Evolutionary conservation across 169 alveolate species (phyloP).

Genomic region (Cryptosporidium viatorum): DNA sequence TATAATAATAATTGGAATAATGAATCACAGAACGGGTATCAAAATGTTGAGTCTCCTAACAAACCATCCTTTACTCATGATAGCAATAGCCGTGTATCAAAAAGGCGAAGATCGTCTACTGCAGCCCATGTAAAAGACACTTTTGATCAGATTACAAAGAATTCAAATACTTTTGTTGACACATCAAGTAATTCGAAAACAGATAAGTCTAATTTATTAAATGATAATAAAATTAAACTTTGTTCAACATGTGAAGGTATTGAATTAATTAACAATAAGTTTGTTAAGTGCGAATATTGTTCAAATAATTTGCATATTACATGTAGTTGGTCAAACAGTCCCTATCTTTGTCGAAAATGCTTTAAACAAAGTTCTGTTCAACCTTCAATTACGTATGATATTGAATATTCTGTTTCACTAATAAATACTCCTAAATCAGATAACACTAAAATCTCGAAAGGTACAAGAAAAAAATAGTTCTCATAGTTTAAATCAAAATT

Average conservation of each 20-base stretch:
- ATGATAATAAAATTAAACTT: background rate
- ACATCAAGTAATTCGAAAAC: background rate
- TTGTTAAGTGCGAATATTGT: slow-evolving; percentile 22
- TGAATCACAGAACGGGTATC: slow-evolving; percentile 2
- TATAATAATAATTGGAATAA: background rate
- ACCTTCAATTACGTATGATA: slow-evolving; percentile 27
- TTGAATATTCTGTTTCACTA: slow-evolving; percentile 21
- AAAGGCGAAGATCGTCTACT: slow-evolving; percentile 29
- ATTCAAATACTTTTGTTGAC: background rate
- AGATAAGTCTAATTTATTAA: background rate
- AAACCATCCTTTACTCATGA: slow-evolving; percentile 13
- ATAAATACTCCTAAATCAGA: slow-evolving; percentile 51
- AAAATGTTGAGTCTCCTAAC: background rate
- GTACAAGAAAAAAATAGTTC: slow-evolving; percentile 39
- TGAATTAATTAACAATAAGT: slow-evolving; percentile 20
- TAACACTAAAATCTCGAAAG: slow-evolving; percentile 12
- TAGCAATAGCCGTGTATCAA: background rate
- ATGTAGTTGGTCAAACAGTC: slow-evolving; percentile 41
- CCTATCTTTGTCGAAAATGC: slow-evolving; percentile 28
- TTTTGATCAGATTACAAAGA: slow-evolving; percentile 7
- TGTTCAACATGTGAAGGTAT: slow-evolving; percentile 51
- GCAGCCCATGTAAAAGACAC: background rate
- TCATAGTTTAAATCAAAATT: background rate
- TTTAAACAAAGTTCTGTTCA: slow-evolving; percentile 12
- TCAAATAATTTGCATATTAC: slow-evolving; percentile 10